Evolutionary conservation across 441 rosid genomes (phyloP).

Genomic region (Adansonia grandidieri): DNA sequence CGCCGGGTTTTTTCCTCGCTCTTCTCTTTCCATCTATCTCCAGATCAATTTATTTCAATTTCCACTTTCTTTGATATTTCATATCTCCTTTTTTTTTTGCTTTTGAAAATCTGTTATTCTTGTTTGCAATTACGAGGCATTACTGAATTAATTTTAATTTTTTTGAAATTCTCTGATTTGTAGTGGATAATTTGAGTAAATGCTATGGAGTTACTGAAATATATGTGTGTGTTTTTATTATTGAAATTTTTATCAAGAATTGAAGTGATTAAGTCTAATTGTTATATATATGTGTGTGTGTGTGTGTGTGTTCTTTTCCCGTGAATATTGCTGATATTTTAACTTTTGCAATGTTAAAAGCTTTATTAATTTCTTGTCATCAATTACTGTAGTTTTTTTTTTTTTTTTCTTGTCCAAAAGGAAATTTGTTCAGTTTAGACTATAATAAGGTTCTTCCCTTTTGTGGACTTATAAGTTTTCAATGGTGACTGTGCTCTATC

Average conservation of each 20-base stretch:
- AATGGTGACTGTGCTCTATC: background rate
- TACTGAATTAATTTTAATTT: background rate
- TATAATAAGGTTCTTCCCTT: background rate
- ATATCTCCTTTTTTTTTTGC: too few species aligned
- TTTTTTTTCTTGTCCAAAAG: background rate
- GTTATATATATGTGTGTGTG: too few species aligned
- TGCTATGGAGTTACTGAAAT: background rate
- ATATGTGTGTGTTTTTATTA: background rate
- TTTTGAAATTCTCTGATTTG: background rate
- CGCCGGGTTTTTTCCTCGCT: constrained; percentile 41
- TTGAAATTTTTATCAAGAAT: background rate
- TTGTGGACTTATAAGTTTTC: background rate
- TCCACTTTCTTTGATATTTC: too few species aligned
- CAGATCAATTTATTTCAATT: background rate
- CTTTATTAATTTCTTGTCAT: background rate
- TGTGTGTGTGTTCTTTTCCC: background rate
- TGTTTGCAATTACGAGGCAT: background rate
- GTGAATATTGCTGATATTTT: background rate
- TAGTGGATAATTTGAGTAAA: constrained; percentile 27
- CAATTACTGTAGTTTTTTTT: background rate
- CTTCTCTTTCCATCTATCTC: background rate
- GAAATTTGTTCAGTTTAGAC: background rate
- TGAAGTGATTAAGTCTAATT: background rate
- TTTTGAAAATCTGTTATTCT: too few species aligned
- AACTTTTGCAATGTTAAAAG: background rate